A percentile compares a stretch with the other conserved stretches of the same genome.
Conservation (phyloP, 768 basidiomycete species). For the Lactarius indigo region DNA sequence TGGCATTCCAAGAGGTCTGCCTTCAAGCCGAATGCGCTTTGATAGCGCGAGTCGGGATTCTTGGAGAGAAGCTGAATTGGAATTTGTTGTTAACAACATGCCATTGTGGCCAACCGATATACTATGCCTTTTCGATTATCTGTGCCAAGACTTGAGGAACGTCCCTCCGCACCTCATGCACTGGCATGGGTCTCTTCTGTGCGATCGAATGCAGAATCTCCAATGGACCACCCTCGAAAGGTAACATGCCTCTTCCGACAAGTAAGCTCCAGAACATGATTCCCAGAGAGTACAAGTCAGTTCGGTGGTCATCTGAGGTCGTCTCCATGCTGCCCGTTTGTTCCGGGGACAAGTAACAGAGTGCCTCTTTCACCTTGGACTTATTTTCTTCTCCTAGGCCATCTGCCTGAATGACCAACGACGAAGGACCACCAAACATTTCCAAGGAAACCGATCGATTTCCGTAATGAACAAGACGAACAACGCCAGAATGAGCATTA, state of each 20-base stretch:
- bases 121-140: constrained; percentile 62
- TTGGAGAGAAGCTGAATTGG: constrained; percentile 56
- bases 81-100: constrained; percentile 10
- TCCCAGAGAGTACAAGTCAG: constrained; percentile 72
- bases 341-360: constrained; percentile 73
- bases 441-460: constrained; percentile 71
- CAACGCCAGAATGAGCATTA: constrained; percentile 64
- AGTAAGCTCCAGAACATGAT: constrained; percentile 72
- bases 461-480: constrained; percentile 70
- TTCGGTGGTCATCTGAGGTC: constrained; percentile 66
- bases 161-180: constrained; percentile 70
- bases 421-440: constrained; percentile 66
- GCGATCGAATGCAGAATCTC: constrained; percentile 70
- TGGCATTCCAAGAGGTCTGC: constrained; percentile 68
- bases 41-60: constrained; percentile 64
- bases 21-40: constrained; percentile 67
- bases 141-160: constrained; percentile 66
- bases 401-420: constrained; percentile 53
- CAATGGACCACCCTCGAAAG: constrained; percentile 42
- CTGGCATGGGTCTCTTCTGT: constrained; percentile 69
- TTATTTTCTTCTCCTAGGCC: constrained; percentile 58
- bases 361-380: constrained; percentile 68
- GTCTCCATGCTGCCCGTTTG: constrained; percentile 74
- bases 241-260: constrained; percentile 53
- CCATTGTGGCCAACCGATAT: background rate